Evolutionary conservation across 495 filamentous ascomycete species (phyloP).

Genomic region (Podospora bellae-mahoneyi): DNA sequence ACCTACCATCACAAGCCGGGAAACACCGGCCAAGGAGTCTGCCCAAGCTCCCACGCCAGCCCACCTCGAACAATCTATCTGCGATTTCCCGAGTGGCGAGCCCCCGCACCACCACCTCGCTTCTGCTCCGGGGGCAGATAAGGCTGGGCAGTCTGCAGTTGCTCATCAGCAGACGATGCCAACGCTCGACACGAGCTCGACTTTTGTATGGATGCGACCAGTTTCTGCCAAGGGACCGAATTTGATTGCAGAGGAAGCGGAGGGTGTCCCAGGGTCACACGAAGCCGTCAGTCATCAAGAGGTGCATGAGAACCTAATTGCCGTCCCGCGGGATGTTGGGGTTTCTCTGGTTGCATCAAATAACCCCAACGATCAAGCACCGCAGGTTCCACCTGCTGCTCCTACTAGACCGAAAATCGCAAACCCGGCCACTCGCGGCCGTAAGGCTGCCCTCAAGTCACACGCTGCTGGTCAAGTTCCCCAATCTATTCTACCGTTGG

Average conservation of each 20-base stretch:
- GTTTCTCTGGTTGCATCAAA: not conserved
- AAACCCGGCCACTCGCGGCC: slow-evolving; percentile 50
- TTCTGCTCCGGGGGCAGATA: not conserved
- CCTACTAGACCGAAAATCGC: slow-evolving; percentile 21
- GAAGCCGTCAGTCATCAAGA: not conserved
- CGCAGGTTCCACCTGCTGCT: not conserved
- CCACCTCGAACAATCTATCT: not conserved
- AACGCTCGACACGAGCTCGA: not conserved
- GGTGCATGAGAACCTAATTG: slow-evolving; percentile 8
- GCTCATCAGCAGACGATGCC: not conserved
- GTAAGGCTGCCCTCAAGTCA: slow-evolving; percentile 48
- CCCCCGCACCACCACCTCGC: not conserved
- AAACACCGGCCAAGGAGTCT: not conserved
- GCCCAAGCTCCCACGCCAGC: not conserved
- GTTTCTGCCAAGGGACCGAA: not conserved
- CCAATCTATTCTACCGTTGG: slow-evolving; percentile 35
- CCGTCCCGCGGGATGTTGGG: not conserved
- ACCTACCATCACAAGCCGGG: not conserved
- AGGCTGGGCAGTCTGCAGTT: not conserved
- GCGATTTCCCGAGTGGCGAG: not conserved
- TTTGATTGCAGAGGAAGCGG: not conserved
- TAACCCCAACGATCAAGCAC: not conserved
- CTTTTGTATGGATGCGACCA: not conserved
- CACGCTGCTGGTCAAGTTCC: slow-evolving; percentile 47
- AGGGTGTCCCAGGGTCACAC: slow-evolving; percentile 8